Conservation (phyloP, 352 stramenopile species). For the Achlya hypogyna region DNA sequence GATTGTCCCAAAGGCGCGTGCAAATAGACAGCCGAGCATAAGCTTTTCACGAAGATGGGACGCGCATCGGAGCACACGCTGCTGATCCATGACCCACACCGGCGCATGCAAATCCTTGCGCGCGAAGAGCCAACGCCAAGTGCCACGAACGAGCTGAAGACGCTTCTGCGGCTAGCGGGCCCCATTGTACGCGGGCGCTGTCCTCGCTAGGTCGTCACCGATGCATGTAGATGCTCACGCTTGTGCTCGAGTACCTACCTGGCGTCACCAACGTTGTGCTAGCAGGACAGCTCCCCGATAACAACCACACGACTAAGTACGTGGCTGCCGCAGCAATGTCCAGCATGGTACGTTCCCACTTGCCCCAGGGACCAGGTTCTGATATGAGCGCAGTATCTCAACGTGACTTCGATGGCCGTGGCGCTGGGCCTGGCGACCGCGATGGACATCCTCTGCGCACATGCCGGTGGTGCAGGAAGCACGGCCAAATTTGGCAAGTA, state of each 20-base stretch:
- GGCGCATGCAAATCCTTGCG: too few relatives aligned
- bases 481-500: slow-evolving; percentile 67
- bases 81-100: too few relatives aligned
- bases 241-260: too few relatives aligned
- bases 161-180: too few relatives aligned
- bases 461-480: slow-evolving; percentile 51
- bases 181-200: too few relatives aligned
- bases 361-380: background rate
- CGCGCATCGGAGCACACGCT: too few relatives aligned
- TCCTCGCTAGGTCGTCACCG: too few relatives aligned
- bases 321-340: slow-evolving; percentile 49
- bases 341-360: slow-evolving; percentile 29
- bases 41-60: too few relatives aligned
- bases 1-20: too few relatives aligned
- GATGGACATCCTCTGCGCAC: slow-evolving; percentile 44
- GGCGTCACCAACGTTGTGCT: slow-evolving; percentile 51
- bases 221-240: background rate
- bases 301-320: slow-evolving; percentile 42
- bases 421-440: slow-evolving; percentile 42
- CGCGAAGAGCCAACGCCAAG: too few relatives aligned
- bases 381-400: slow-evolving; percentile 37
- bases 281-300: slow-evolving; percentile 38
- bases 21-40: too few relatives aligned
- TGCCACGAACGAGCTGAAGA: too few relatives aligned
- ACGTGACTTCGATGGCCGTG: slow-evolving; percentile 55